phyloP scores from a whole-genome alignment of 1,139 yeast species.

The Geotrichum klebahnii region DNA sequence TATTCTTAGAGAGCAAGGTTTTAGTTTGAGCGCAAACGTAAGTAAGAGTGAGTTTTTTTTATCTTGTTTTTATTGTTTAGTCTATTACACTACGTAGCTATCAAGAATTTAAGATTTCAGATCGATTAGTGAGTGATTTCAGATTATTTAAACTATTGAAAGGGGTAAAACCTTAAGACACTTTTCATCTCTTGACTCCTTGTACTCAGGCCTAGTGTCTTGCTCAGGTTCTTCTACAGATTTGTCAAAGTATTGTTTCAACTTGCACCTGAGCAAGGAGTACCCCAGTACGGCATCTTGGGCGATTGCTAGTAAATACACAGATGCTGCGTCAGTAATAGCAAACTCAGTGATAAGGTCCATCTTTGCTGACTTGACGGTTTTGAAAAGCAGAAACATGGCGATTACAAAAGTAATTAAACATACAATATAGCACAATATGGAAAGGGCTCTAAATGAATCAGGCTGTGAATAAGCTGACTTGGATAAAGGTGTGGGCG shows the following conservation, averaged over 20 bases:
- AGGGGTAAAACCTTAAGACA: background rate
- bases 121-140: background rate
- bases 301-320: constrained; percentile 26
- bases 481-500: constrained; percentile 23
- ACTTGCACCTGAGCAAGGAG: constrained; percentile 9
- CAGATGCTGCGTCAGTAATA: constrained; percentile 28
- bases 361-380: constrained; percentile 22
- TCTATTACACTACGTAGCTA: no score
- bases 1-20: background rate
- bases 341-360: constrained; percentile 28
- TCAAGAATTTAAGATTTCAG: background rate
- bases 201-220: no score
- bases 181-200: background rate
- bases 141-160: background rate
- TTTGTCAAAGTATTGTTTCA: background rate
- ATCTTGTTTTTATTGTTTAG: background rate
- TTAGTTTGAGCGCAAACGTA: no score
- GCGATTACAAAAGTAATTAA: constrained; percentile 22
- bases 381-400: constrained; percentile 22
- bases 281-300: constrained; percentile 24
- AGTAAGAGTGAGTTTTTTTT: background rate
- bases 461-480: constrained; percentile 24
- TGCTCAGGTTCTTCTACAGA: no score
- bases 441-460: constrained; percentile 23
- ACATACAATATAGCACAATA: constrained; percentile 24